Evolutionary conservation across 805 yeast species (phyloP), one percentile per base, ranked within the genome.

Genomic region (Teunomyces barrocoloradensis): DNA sequence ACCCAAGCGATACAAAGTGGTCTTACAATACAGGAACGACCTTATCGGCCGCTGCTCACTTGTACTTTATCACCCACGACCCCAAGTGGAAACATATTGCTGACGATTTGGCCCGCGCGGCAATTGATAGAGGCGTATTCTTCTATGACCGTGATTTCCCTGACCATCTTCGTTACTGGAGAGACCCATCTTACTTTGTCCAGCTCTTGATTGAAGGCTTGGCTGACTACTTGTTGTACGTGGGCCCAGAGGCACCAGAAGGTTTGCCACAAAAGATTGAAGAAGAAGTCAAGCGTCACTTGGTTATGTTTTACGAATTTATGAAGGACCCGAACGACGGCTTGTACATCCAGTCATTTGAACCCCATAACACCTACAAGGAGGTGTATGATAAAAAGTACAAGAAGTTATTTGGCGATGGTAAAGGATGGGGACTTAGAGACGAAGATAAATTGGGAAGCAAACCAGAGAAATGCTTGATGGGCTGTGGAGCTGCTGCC

Each of bases 11-110:
- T 15, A 73, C 74, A 56, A 83, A 84, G 64, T 81, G 83, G 79
- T 76, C 87, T 5, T 84, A 84, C 62, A 85, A 84, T 64, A 76
- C 80, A 9, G 90, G 90, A 18, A 77, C 85, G 9, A 80, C 89
- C 0, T 56, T 85, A 29, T 76, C 84, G 9, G 80, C 84, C 1
- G 73, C 79, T 6, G 64, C 79, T 12, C 63, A 72, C 54, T 62
- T 84, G 55, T 82, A 75, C 53, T 68, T 68, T 43, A 65, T 67
- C 50, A 84, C 87, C 38, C 61, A 70, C 15, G 79, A 82, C 47
- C 60, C 66, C 10, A 68, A 75, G 56, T 84, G 85, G 82, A 61
- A 67, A 48, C 47, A 65, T 9, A 73, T 68, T 30, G 78, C 80
- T 4, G 67, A 64, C 45, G 70, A 62, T n/a, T 62, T 77, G 59